Base-by-base conservation (phyloP, 1,284 basidiomycete genomes). In the Ganoderma sinense region DNA sequence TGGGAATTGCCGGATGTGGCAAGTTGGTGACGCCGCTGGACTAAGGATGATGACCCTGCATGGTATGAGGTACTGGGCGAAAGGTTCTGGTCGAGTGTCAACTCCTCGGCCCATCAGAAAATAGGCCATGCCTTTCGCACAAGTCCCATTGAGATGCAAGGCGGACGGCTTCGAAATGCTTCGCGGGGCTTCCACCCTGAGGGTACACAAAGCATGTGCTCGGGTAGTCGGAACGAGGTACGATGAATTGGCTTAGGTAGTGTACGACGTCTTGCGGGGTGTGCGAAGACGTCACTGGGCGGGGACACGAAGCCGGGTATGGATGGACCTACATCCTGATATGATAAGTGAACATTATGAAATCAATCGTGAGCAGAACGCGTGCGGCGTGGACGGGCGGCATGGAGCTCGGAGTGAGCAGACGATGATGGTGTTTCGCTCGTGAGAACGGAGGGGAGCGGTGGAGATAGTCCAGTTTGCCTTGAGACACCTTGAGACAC, bases 271-370 rank as follows among this genome's bases (percentile, higher is more conserved):
- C 14, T 53, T 53, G 23, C 29, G 11, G 14, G 23, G 5, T 48
- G 66, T 16, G 45, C 41, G 48, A 45, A 59, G 33, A 59, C 56
- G 56, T 41, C 59, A 61, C 36, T 39, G 39, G 29, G 4, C 4
- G 29, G 40, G 65, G 61, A 33, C 70, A 66, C 64, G 70, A 64
- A 53, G 31, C 43, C 58, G 43, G 3, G 33, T n/a, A 26, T 51
- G n/a, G 61, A 59, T 73, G 72, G 72, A 73, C 72, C 72, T 73
- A 73, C 72, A 73, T 64, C 53, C 71, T 65, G 65, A 73, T 69
- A 70, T 68, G 68, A 69, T 70, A 73, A 70, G 72, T 73, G 64
- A 67, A 73, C 72, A 71, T 67, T 71, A 71, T 73, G 72, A 73
- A 71, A 73, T 73, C 72, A 73, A 67, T 65, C 64, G 72, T 70